These are phyloP conservation scores for Epichloe bromicola DNA, from an alignment of 2,329 filamentous ascomycete genomes.

Conservation along the genomic window DNA sequence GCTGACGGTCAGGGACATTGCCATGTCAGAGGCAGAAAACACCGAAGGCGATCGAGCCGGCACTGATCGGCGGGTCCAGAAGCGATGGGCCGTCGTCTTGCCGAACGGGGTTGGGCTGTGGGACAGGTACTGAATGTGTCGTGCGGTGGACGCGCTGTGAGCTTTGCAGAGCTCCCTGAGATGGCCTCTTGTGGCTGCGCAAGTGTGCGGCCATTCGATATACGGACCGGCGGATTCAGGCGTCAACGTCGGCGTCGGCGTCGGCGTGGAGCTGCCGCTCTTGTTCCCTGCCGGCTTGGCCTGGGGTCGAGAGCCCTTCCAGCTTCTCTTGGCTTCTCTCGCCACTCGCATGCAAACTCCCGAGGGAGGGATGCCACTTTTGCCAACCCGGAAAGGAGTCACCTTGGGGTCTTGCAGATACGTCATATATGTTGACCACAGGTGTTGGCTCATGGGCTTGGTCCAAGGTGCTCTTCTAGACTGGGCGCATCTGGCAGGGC, in stretches of 20 bases:
- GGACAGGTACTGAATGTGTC: conserved; percentile 33
- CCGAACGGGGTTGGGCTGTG: conserved; percentile 44
- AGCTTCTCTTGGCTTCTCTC: conserved; percentile 52
- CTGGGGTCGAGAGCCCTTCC: conserved; percentile 45
- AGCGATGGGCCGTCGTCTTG: conserved; percentile 33
- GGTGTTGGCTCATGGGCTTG: conserved; percentile 49
- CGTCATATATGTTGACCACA: conserved; percentile 52
- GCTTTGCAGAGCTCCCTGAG: conserved; percentile 49
- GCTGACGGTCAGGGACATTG: conserved; percentile 47
- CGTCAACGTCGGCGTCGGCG: conserved; percentile 43
- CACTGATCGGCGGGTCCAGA: conserved; percentile 35
- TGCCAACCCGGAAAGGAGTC: conserved; percentile 51
- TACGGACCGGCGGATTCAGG: conserved; percentile 33
- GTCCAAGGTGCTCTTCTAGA: conserved; percentile 47
- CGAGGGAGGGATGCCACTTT: conserved; percentile 51
- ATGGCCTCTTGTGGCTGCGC: conserved; percentile 47
- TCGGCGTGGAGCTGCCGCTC: conserved; percentile 45
- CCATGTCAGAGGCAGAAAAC: conserved; percentile 50
- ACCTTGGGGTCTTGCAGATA: conserved; percentile 56
- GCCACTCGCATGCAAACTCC: conserved; percentile 53
- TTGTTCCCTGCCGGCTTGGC: conserved; percentile 21
- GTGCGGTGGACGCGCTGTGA: conserved; percentile 33
- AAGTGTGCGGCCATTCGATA: conserved; percentile 51
- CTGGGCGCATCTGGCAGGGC: conserved; percentile 13
- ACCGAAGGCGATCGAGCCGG: conserved; percentile 32